Base-by-base conservation (phyloP, 2,329 filamentous ascomycete species). In the Arachnomyces sp. region DNA sequence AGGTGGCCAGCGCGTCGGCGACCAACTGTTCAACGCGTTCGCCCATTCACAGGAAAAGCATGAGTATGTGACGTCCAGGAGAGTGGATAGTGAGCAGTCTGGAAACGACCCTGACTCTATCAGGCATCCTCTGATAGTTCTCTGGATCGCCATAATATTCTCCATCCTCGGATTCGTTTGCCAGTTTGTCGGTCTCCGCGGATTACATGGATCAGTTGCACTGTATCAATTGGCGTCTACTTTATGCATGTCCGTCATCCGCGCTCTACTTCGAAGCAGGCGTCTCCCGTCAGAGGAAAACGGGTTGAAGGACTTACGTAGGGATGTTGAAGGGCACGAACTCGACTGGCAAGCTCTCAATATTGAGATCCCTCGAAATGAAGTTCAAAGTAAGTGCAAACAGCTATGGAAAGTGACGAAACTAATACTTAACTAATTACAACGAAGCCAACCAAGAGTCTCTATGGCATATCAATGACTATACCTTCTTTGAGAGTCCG, bases 131-230 rank as follows among this genome's bases (percentile, higher is more conserved):
- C 5, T 5, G 9, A 5, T 25, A 9, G 21, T 46, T 62, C n/a
- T n/a, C n/a, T 11, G 55, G 52, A 3, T 46, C 5, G 51, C 53
- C 3, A 40, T 65, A 7, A 12, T 33, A 0, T 36, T 55, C 1
- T 60, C 61, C 0, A 40, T 61, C 8, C 2, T 55, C 3, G 63
- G 62, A 1, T 67, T 61, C 13, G 45, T 66, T 3, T 34, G 60
- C 1, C 63, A 67, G 38, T 67, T 67, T 21, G 47, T 66, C 6
- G 63, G 63, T 2, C 47, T 63, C 2, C 51, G 63, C 35, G 62
- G 58, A 1, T 48, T 66, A 4, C 59, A 66, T 37, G 50, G 61
- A 1, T 61, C 59, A 0, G 59, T 66, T 6, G 57, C 56, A 12
- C 40, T 67, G 2, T 51, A 54, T 17, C 57, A 65, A 29, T 28